Conservation (phyloP, 768 basidiomycete species). For the Pholiota molesta region DNA sequence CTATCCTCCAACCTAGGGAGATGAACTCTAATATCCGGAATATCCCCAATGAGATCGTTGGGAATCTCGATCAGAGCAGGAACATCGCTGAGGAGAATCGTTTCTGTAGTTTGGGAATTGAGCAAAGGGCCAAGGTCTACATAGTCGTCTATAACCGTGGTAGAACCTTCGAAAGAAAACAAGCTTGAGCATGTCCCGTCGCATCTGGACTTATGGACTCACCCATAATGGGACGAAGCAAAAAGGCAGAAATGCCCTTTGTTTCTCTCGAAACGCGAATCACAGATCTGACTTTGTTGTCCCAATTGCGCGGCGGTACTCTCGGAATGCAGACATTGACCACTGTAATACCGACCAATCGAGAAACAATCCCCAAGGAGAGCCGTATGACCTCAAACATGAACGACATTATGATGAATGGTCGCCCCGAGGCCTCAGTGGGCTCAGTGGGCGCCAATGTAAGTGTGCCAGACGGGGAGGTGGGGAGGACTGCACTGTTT, state of each 20-base stretch:
- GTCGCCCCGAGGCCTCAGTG: neutral
- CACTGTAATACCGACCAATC: slow-evolving; percentile 4
- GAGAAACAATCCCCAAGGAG: slow-evolving; percentile 1
- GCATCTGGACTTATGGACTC: neutral
- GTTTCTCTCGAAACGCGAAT: neutral
- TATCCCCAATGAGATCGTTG: neutral
- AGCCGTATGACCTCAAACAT: slow-evolving; percentile 6
- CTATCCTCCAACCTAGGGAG: neutral
- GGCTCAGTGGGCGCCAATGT: neutral
- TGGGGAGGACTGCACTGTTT: neutral
- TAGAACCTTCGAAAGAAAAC: neutral
- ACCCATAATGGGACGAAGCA: neutral
- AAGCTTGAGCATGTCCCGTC: neutral
- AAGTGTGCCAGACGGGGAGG: neutral
- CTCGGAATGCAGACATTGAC: slow-evolving; percentile 15
- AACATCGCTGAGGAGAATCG: neutral
- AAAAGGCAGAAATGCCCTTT: neutral
- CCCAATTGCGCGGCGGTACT: slow-evolving; percentile 17
- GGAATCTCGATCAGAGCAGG: neutral
- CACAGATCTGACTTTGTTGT: neutral
- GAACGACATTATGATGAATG: neutral
- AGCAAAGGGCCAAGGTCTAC: neutral
- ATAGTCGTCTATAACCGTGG: neutral
- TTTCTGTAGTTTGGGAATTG: neutral
- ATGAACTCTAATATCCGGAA: neutral